Conservation (phyloP, 352 stramenopile genomes). For the Phytophthora gonapodyides region DNA sequence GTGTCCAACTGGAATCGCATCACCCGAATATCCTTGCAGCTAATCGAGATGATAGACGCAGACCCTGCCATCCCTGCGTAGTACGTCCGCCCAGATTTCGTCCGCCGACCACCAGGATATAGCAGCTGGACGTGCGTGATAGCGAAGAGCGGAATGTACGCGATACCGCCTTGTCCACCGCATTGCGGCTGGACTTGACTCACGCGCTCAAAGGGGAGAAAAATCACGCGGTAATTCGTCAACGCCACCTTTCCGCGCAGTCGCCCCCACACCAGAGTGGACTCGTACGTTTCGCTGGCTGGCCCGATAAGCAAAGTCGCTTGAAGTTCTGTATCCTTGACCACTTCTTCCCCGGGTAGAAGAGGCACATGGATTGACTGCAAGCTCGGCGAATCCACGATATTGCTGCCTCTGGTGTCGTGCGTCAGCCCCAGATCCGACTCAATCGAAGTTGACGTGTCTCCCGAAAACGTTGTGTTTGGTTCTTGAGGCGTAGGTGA, state of each 20-base stretch:
- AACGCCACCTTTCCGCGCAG: slow-evolving; percentile 64
- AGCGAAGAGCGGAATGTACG: slow-evolving; percentile 80
- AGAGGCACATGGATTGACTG: slow-evolving; percentile 37
- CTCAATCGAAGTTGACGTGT: slow-evolving; percentile 26
- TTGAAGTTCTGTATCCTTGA: slow-evolving; percentile 51
- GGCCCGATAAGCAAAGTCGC: slow-evolving; percentile 68
- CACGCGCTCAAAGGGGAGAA: slow-evolving; percentile 62
- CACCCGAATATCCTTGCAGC: slow-evolving; percentile 80
- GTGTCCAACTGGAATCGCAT: slow-evolving; percentile 75
- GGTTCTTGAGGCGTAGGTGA: slow-evolving; percentile 26
- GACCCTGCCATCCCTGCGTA: slow-evolving; percentile 49
- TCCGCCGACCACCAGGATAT: slow-evolving; percentile 58
- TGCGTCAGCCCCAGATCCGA: slow-evolving; percentile 27
- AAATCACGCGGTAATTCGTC: slow-evolving; percentile 84
- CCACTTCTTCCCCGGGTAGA: slow-evolving; percentile 46
- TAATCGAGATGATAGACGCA: slow-evolving; percentile 59
- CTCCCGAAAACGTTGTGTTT: slow-evolving; percentile 28
- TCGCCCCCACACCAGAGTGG: slow-evolving; percentile 63
- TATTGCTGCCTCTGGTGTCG: slow-evolving; percentile 21
- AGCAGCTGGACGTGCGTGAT: slow-evolving; percentile 66
- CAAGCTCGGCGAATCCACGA: slow-evolving; percentile 16
- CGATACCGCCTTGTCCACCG: slow-evolving; percentile 42
- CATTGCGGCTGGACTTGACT: slow-evolving; percentile 40
- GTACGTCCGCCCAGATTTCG: slow-evolving; percentile 57
- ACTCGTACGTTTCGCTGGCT: slow-evolving; percentile 59